Evolutionary conservation across 2,329 filamentous ascomycete species (phyloP), one percentile per base, ranked within the genome.

Genomic region (Fusarium cyanostomum): DNA sequence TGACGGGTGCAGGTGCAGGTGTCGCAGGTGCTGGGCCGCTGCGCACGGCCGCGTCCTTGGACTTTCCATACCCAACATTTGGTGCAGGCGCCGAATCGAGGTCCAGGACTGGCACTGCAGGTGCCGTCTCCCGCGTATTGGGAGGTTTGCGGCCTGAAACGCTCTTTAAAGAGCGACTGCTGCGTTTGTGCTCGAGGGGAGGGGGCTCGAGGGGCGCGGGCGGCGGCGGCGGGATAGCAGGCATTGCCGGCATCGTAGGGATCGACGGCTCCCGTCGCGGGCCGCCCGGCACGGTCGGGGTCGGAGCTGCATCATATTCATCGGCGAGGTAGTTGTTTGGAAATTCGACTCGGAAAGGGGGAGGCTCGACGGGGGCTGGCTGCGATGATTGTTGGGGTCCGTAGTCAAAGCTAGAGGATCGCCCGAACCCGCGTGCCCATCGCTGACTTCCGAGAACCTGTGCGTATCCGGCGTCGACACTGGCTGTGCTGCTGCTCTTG

Each of bases 271-370:
- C 70, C 53, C 79, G 79, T 57, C 92, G 87, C 54, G 94, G 92
- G 6, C 94, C 94, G 44, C 84, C 89, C 30, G 92, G 92, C 31
- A 97, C 84, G 26, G 88, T 94, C 6, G 94, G 94, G 33, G 90
- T 94, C 12, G 94, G 94, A 24, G 93, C 94, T 48, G 92, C 91
- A 73, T 95, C 91, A 77, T 89, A 88, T 69, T 90, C 86, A 68
- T 84, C 80, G 64, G 58, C 61, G 46, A 83, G 77, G 64, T 82
- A 82, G 55, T 77, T 78, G 64, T 79, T 81, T 55, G 81, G 76
- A 60, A 82, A 81, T 38, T 85, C 82, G 59, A 80, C 72, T 62
- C 81, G 80, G 79, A 82, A 84, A 43, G 74, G 73, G 26, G 73
- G 66, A 11, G 71, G 66, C 45, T 71, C 66, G 21, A 70, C 43